A percentile compares a stretch with the other conserved stretches of the same genome.
Conservation (phyloP, 2,329 filamentous ascomycete genomes). For the Monilinia vaccinii-corymbosi region DNA sequence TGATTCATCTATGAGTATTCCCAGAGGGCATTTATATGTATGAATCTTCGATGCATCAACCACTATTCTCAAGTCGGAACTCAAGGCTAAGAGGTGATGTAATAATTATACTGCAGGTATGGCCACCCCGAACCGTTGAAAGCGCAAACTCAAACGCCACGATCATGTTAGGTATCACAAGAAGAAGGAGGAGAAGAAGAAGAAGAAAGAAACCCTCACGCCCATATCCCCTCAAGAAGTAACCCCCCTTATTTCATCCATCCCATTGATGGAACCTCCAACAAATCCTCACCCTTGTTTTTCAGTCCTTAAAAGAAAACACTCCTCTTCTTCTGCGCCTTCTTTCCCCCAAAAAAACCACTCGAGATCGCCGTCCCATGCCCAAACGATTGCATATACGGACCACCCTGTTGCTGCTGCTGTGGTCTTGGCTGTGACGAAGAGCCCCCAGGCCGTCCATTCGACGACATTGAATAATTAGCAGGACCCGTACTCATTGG, state of each 20-base stretch:
- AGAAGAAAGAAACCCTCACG: not conserved
- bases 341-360: slow-evolving; percentile 33
- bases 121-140: not conserved
- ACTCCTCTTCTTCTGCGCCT: slow-evolving; percentile 28
- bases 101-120: not conserved
- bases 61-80: no score
- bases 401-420: not conserved
- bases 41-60: no score
- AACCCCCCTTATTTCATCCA: not conserved
- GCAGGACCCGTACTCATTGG: slow-evolving; percentile 5
- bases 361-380: slow-evolving; percentile 34
- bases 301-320: slow-evolving; percentile 20
- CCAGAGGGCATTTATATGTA: no score
- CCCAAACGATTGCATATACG: slow-evolving; percentile 25
- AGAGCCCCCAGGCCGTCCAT: not conserved
- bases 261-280: not conserved
- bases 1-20: no score
- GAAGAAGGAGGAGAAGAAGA: not conserved
- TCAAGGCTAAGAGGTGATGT: no score
- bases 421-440: slow-evolving; percentile 22
- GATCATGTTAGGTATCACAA: not conserved
- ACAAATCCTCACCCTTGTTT: not conserved
- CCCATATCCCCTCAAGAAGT: no score
- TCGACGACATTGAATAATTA: not conserved
- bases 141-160: not conserved